Evolutionary conservation across 345 rosid species (phyloP), one percentile per base, ranked within the genome.

Genomic region (Cardamine resedifolia): DNA sequence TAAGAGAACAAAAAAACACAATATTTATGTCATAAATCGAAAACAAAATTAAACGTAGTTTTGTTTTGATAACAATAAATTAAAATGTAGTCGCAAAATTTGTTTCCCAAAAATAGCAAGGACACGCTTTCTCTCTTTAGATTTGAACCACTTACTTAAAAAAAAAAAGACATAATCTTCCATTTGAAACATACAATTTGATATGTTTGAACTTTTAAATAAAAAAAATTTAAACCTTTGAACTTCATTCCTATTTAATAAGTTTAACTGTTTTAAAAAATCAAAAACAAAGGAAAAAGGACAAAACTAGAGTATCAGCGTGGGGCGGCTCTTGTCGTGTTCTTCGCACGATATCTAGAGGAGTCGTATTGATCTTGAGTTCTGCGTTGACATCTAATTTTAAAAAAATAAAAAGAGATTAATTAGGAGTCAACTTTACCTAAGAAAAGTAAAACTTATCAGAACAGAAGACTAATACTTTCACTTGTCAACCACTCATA

Each of bases 251-350:
- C 3, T 36, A 3, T 70, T 61, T 10, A 34, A 38, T 2, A 39
- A 26, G 1, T 36, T 20, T 26, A n/a, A n/a, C n/a, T n/a, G n/a
- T 36, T 20, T 45, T 16, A 21, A 27, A 6, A 23, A 26, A 61
- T n/a, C 0, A 71, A 36, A 41, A 52, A 26, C 39, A 44, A 44
- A 33, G 20, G 47, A 38, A 48, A 76, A 55, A 58, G 12, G 60
- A 76, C 79, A 76, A 70, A 62, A 56, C 52, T 44, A 56, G 45
- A 70, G 36, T 26, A 48, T 20, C 64, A 76, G 79, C 74, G 79
- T 76, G 79, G 79, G 79, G 64, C 79, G 79, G 79, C 71, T 76
- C 49, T 76, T 75, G 78, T 68, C 78, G 74, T 61, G 56, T 76
- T 45, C 47, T 30, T 34, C 23, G 71, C 75, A 70, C 79, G 60